A percentile compares a stretch with the other conserved stretches of the same genome.
These are phyloP conservation scores for Monosporascus sp. DNA, from an alignment of 2,329 filamentous ascomycete genomes.

Conservation along the genomic window DNA sequence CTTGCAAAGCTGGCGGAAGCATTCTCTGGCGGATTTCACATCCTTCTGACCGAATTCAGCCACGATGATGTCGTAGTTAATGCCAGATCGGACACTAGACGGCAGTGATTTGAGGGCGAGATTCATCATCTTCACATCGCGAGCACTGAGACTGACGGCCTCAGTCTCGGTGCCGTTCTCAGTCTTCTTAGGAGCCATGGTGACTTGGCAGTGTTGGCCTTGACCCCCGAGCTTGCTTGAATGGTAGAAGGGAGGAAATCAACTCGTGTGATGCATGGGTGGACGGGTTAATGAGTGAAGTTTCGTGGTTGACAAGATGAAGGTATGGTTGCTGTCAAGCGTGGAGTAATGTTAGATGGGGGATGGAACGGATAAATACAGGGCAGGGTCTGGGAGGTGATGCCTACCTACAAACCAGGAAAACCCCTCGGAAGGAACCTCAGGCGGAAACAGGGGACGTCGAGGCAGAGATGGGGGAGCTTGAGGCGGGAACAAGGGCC, in stretches of 20 bases:
- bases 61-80: constrained; percentile 34
- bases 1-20: constrained; percentile 2
- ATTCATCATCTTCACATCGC: constrained; percentile 37
- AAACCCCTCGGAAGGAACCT: no score
- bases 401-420: no score
- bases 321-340: not conserved
- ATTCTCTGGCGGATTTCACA: not conserved
- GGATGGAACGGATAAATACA: no score
- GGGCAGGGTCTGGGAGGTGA: no score
- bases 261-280: not conserved
- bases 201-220: not conserved
- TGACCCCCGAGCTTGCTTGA: not conserved
- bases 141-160: constrained; percentile 29
- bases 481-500: no score
- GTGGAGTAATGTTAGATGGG: no score
- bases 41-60: not conserved
- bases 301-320: not conserved
- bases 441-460: no score
- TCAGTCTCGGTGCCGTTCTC: constrained; percentile 1
- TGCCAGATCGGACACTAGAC: constrained; percentile 36
- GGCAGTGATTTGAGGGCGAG: constrained; percentile 43
- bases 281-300: not conserved
- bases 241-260: not conserved
- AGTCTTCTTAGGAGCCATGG: constrained; percentile 3
- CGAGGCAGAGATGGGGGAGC: no score